Conservation (phyloP, 306 rosid species). For the Cicer pinnatifidum region DNA sequence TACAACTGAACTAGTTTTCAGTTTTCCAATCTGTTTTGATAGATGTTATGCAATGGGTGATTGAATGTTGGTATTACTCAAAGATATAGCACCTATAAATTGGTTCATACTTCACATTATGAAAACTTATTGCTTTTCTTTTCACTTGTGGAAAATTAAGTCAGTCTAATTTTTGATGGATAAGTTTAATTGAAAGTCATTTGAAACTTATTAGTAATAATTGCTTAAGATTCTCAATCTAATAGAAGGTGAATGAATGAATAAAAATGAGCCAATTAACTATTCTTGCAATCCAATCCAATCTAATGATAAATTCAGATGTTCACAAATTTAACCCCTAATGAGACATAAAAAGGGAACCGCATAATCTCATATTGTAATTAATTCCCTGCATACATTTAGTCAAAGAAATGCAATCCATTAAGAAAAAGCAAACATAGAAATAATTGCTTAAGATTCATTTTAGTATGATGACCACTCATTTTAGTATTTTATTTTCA, state of each 20-base stretch:
- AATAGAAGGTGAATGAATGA: neutral
- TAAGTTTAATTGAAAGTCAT: neutral
- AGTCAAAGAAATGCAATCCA: constrained; percentile 19
- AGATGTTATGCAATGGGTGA: neutral
- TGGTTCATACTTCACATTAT: neutral
- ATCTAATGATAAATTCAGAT: neutral
- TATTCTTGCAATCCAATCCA: constrained; percentile 9
- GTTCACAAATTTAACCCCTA: constrained; percentile 11
- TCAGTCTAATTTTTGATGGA: neutral
- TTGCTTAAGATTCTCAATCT: constrained; percentile 6
- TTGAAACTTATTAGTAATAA: neutral
- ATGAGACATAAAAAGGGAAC: constrained; percentile 13
- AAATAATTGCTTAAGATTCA: too few species aligned
- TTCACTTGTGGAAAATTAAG: neutral
- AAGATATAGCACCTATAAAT: neutral
- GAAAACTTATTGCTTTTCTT: neutral
- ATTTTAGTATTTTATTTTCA: too few species aligned
- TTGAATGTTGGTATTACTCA: neutral
- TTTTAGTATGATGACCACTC: too few species aligned
- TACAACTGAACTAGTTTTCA: too few species aligned
- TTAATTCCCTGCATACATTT: neutral
- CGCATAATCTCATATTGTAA: constrained; percentile 6
- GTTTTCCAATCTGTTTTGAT: neutral
- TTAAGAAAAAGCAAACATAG: neutral
- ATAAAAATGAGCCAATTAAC: constrained; percentile 21